Evolutionary conservation across 768 basidiomycete species (phyloP), one percentile per base, ranked within the genome.

Genomic region (Kondoa subrosea): DNA sequence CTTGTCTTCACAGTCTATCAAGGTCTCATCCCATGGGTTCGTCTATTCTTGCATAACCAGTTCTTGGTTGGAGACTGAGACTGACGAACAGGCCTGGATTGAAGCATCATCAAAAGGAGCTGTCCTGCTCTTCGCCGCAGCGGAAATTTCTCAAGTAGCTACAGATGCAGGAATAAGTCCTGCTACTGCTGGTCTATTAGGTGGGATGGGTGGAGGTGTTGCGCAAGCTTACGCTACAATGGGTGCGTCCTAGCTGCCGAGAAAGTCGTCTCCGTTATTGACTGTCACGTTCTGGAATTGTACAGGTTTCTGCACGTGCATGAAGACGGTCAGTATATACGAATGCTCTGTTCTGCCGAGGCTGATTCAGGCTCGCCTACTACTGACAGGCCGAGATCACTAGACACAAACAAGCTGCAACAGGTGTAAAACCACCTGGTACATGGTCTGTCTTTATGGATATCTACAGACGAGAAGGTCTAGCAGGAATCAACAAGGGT

Each of bases 181-280:
- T 32, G 91, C 85, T 29, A 80, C 81, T 57, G 87, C 88, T 67
- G 95, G 95, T 73, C 82, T 97, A 72, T 78, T 97, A 64, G 95
- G 95, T 71, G 95, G 95, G 71, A 96, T 97, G 88, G 87, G 88
- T 15, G 95, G 95, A 75, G 95, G 95, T 81, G 79, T 97, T 72
- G 89, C 87, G 56, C 95, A 99, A 79, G 93, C 95, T 31, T 99
- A 99, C 76, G 92, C 91, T 69, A 97, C 95, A n/a, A 97, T 99
- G 92, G 95, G 95, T 92, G 75, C 76, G 87, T 82, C 71, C 58
- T 64, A 34, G 34, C 61, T n/a, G 68, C 66, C n/a, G n/a, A n/a
- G n/a, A n/a, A 21, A 29, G 40, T 65, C 1, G 40, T 25, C n/a
- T 32, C 21, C n/a, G 60, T 30, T 57, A 16, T n/a, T 58, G 58